Conservation (phyloP, 2,329 filamentous ascomycete genomes). For the Allantophomopsis lycopodina region DNA sequence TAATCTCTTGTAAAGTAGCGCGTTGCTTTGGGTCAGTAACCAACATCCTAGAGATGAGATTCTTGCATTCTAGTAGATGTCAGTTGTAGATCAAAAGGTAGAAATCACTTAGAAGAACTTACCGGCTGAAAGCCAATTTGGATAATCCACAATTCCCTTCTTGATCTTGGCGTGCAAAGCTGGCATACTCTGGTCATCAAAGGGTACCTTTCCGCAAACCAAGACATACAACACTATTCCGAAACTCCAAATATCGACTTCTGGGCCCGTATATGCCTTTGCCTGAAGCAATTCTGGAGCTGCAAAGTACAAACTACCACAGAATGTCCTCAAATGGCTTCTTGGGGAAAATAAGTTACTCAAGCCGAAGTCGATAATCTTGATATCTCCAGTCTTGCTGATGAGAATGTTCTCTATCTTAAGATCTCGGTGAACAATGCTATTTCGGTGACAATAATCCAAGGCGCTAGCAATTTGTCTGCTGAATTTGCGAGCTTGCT, state of each 20-base stretch:
- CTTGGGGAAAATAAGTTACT: conserved; percentile 90
- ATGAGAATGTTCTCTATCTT: conserved; percentile 99
- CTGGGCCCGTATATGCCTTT: conserved; percentile 85
- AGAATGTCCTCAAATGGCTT: conserved; percentile 86
- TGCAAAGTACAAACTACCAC: conserved; percentile 93
- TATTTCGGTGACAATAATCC: conserved; percentile 96
- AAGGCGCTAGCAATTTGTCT: conserved; percentile 93
- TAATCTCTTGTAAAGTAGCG: conserved; percentile 78
- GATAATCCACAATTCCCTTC: conserved; percentile 90
- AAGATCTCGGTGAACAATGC: conserved; percentile 90
- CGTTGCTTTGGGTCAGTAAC: conserved; percentile 85
- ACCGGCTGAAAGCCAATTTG: conserved; percentile 84
- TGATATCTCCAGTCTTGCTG: conserved; percentile 97
- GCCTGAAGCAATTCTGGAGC: conserved; percentile 90
- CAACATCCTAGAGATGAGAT: conserved; percentile 87
- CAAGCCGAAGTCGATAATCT: conserved; percentile 96
- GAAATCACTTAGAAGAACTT: not conserved
- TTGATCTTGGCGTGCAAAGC: conserved; percentile 98
- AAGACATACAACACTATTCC: conserved; percentile 95
- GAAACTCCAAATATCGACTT: conserved; percentile 98
- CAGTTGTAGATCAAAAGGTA: conserved; percentile 14
- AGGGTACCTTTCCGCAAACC: conserved; percentile 95
- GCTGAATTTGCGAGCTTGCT: conserved; percentile 94
- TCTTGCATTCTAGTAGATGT: conserved; percentile 64
- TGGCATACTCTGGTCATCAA: conserved; percentile 98